Conservation (phyloP, 2,329 filamentous ascomycete genomes). For the Pseudogymnoascus sp. region DNA sequence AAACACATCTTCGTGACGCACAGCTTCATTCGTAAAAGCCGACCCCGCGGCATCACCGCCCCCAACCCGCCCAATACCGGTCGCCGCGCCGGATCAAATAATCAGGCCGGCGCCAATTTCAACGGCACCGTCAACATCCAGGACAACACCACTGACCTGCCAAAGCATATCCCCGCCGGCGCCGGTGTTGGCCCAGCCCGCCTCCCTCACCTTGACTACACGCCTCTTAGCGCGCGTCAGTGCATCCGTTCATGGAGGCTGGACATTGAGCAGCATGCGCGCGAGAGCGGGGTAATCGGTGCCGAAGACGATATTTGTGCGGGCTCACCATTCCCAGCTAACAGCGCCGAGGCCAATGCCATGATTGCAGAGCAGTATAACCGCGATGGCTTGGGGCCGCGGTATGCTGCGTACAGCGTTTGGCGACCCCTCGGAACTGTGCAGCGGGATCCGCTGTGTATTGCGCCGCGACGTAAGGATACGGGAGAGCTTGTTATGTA, state of each 20-base stretch:
- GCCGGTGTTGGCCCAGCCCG: neutral
- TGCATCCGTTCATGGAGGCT: neutral
- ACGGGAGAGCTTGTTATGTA: neutral
- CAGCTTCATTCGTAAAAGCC: neutral
- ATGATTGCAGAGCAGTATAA: neutral
- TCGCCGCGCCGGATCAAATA: slow-evolving; percentile 1
- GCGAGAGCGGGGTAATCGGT: neutral
- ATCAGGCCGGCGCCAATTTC: neutral
- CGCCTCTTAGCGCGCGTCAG: neutral
- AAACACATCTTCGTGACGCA: neutral
- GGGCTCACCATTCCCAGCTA: neutral
- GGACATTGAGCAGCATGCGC: neutral
- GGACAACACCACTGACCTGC: neutral
- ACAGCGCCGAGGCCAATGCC: neutral
- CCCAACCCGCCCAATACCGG: neutral
- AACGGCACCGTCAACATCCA: neutral
- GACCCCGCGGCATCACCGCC: neutral
- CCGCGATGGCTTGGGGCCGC: neutral
- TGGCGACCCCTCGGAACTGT: neutral
- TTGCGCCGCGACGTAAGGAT: neutral
- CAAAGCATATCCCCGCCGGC: neutral
- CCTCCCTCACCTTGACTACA: neutral
- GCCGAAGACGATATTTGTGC: neutral
- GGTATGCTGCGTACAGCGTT: neutral
- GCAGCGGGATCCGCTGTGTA: neutral